A percentile compares a stretch with the other conserved stretches of the same genome.
Conservation (phyloP, 2,329 filamentous ascomycete genomes). For the Alternaria novae-zelandiae region DNA sequence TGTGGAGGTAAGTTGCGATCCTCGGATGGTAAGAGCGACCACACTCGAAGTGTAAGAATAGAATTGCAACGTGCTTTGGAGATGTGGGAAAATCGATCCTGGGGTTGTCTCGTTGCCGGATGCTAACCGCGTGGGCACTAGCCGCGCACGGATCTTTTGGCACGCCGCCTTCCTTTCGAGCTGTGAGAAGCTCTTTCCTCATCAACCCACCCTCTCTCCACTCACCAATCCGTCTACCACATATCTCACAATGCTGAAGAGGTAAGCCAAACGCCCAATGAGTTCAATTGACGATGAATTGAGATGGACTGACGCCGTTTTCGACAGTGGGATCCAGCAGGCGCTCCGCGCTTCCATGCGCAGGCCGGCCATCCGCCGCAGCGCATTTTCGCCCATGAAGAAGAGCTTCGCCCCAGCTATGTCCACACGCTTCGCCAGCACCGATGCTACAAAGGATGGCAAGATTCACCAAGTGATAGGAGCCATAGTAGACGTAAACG, state of each 20-base stretch:
- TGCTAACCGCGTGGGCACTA: constrained; percentile 11
- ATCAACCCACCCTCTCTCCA: constrained; percentile 36
- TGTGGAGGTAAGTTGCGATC: background rate
- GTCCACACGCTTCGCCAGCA: constrained; percentile 67
- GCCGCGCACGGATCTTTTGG: constrained; percentile 13
- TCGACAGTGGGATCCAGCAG: constrained; percentile 69
- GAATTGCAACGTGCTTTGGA: background rate
- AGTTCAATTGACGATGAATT: constrained; percentile 48
- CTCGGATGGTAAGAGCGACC: background rate
- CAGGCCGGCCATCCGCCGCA: constrained; percentile 59
- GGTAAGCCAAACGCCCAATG: constrained; percentile 52
- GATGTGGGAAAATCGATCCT: background rate
- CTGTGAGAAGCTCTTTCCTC: constrained; percentile 26
- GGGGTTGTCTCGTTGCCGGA: background rate
- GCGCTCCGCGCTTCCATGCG: constrained; percentile 67
- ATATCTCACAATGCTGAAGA: constrained; percentile 67
- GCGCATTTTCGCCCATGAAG: constrained; percentile 63
- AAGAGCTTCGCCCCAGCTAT: constrained; percentile 65
- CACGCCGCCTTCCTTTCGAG: constrained; percentile 12
- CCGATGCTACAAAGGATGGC: constrained; percentile 63
- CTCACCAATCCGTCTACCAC: constrained; percentile 45
- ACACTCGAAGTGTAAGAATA: background rate
- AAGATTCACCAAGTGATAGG: constrained; percentile 84
- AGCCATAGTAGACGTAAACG: constrained; percentile 85
- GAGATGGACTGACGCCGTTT: constrained; percentile 41